Evolutionary conservation across 179 eudicot genomes (phyloP).

Genomic region (Silene coronaria): DNA sequence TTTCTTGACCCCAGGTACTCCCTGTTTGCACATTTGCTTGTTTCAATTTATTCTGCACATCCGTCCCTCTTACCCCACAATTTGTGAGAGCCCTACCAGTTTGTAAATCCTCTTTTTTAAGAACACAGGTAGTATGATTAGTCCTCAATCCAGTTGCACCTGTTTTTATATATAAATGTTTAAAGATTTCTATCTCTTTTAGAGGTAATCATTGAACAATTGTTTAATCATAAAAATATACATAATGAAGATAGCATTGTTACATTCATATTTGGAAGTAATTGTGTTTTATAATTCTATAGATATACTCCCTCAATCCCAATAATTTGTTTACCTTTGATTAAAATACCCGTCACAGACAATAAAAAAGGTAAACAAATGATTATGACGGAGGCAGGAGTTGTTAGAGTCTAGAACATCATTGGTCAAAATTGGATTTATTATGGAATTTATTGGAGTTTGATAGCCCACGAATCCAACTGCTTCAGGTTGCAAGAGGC

Average conservation of each 20-base stretch:
- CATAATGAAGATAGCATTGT: too few relatives aligned
- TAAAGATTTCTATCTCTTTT: too few relatives aligned
- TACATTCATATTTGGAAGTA: not conserved
- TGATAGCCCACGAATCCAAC: not conserved
- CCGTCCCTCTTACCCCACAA: too few relatives aligned
- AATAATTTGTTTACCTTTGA: not conserved
- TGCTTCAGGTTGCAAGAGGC: slow-evolving; percentile 60
- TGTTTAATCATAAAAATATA: too few relatives aligned
- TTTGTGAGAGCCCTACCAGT: not conserved
- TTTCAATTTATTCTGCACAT: not conserved
- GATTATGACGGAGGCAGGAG: not conserved
- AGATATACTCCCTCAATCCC: not conserved
- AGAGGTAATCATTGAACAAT: too few relatives aligned
- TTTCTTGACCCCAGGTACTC: slow-evolving; percentile 58
- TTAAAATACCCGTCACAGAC: too few relatives aligned
- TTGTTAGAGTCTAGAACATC: not conserved
- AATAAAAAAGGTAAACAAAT: not conserved
- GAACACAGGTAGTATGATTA: not conserved
- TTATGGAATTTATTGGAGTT: too few relatives aligned
- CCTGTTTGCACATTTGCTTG: not conserved
- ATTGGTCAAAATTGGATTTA: not conserved
- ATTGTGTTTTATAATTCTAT: too few relatives aligned
- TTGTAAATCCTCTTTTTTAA: too few relatives aligned
- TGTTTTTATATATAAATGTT: too few relatives aligned
- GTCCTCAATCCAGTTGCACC: not conserved